A percentile compares a stretch with the other conserved stretches of the same genome.
Conservation (phyloP, 495 filamentous ascomycete genomes). For the Aspergillus egyptiacus region DNA sequence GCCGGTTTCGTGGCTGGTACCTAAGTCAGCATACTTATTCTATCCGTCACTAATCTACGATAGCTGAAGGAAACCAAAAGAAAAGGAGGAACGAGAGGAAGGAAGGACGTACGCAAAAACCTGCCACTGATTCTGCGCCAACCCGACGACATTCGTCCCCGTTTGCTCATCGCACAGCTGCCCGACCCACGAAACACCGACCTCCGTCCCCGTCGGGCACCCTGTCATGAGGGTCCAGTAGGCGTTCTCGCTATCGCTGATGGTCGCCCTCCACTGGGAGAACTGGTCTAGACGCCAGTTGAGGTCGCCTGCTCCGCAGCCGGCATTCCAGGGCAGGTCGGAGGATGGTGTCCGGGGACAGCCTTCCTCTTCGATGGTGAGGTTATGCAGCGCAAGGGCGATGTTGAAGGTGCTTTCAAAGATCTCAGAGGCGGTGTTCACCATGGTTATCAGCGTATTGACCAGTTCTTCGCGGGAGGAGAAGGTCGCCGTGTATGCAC, state of each 20-base stretch:
- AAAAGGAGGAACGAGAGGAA: not conserved
- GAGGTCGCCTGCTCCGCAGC: constrained; percentile 56
- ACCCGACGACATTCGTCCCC: constrained; percentile 77
- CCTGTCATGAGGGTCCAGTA: constrained; percentile 87
- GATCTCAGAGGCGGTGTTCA: constrained; percentile 74
- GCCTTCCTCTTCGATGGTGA: constrained; percentile 59
- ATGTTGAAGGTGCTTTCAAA: constrained; percentile 88
- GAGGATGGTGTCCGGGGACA: constrained; percentile 59
- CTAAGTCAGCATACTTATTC: no score
- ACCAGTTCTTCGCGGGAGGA: constrained; percentile 49
- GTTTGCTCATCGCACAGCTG: constrained; percentile 67
- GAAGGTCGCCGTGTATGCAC: constrained; percentile 68
- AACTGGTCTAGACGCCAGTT: constrained; percentile 72
- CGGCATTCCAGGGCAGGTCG: constrained; percentile 68
- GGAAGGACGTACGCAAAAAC: constrained; percentile 58
- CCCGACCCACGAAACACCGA: constrained; percentile 84
- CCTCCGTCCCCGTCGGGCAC: constrained; percentile 69
- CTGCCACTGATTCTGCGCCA: constrained; percentile 76
- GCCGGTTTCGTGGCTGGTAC: constrained; percentile 73
- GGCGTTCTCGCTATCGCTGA: constrained; percentile 60
- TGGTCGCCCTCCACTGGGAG: constrained; percentile 66
- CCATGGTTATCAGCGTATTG: constrained; percentile 64
- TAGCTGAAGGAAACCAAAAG: no score
- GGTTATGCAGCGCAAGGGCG: constrained; percentile 71
- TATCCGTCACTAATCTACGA: not conserved